Evolutionary conservation across 2,329 filamentous ascomycete genomes (phyloP).

Genomic region (Epichloe glyceriae): DNA sequence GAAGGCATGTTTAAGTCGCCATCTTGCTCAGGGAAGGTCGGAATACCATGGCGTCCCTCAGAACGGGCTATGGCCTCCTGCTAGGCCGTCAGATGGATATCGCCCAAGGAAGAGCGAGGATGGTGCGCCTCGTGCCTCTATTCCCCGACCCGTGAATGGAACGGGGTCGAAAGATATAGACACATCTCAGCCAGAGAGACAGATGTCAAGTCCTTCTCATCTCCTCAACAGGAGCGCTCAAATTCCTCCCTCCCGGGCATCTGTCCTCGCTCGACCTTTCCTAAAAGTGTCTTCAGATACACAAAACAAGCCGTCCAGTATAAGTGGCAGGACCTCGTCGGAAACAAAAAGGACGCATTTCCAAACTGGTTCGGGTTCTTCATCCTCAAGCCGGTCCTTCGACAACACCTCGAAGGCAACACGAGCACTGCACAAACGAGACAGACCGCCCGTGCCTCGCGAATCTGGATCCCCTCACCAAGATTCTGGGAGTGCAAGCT

Average conservation of each 20-base stretch:
- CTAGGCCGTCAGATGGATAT: slow-evolving; percentile 25
- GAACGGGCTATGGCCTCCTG: slow-evolving; percentile 26
- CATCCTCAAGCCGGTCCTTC: slow-evolving; percentile 21
- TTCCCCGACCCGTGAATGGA: slow-evolving; percentile 14
- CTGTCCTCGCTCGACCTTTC: slow-evolving; percentile 14
- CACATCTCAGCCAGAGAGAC: slow-evolving; percentile 8
- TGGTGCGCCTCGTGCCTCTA: slow-evolving; percentile 7
- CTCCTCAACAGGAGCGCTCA: slow-evolving; percentile 13
- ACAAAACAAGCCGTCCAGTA: slow-evolving; percentile 27
- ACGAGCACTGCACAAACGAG: neutral
- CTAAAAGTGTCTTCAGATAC: slow-evolving; percentile 20
- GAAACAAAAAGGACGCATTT: slow-evolving; percentile 18
- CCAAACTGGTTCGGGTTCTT: slow-evolving; percentile 20
- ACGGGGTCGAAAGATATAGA: slow-evolving; percentile 12
- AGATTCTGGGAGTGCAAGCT: slow-evolving; percentile 26
- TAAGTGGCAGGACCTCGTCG: slow-evolving; percentile 21
- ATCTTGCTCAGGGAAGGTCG: slow-evolving; percentile 13
- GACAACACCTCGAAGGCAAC: slow-evolving; percentile 22
- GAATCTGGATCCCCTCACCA: slow-evolving; percentile 28
- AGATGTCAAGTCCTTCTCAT: slow-evolving; percentile 9
- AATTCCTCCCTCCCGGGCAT: slow-evolving; percentile 10
- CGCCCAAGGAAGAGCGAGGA: slow-evolving; percentile 17
- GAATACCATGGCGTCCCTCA: slow-evolving; percentile 30
- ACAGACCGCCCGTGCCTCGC: slow-evolving; percentile 8
- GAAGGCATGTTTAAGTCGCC: slow-evolving; percentile 10